These are phyloP conservation scores for Ganoderma sinense DNA, from an alignment of 1,284 basidiomycete genomes.

Conservation along the genomic window DNA sequence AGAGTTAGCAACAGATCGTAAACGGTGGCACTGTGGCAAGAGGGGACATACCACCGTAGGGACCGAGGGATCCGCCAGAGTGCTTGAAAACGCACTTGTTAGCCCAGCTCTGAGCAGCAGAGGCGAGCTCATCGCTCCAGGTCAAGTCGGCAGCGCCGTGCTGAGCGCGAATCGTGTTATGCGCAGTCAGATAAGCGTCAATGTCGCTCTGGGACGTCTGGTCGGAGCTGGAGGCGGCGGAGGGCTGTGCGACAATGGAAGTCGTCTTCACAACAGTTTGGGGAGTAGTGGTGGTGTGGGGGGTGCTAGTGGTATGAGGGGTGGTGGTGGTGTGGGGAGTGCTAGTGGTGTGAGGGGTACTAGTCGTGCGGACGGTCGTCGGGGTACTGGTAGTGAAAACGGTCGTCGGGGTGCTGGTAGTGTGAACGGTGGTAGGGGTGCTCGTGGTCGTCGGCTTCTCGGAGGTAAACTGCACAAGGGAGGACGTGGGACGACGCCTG, in stretches of 20 bases:
- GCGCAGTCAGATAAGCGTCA: slow-evolving; percentile 55
- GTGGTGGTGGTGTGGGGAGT: slow-evolving; percentile 17
- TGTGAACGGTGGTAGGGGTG: slow-evolving; percentile 10
- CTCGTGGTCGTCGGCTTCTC: slow-evolving; percentile 24
- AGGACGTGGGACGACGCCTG: slow-evolving; percentile 6
- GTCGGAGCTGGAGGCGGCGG: slow-evolving; percentile 4
- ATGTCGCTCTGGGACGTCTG: slow-evolving; percentile 41
- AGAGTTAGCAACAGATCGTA: background rate
- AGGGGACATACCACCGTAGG: slow-evolving; percentile 58
- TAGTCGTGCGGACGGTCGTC: slow-evolving; percentile 22
- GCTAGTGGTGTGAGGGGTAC: slow-evolving; percentile 18
- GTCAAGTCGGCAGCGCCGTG: slow-evolving; percentile 66
- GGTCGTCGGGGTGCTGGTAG: slow-evolving; percentile 21
- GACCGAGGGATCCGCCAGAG: slow-evolving; percentile 67
- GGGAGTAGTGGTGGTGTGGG: slow-evolving; percentile 16
- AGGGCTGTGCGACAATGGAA: background rate
- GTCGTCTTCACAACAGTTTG: slow-evolving; percentile 14
- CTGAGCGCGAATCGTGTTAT: slow-evolving; percentile 65
- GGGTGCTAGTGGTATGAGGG: slow-evolving; percentile 22
- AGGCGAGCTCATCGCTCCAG: slow-evolving; percentile 64
- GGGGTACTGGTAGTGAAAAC: slow-evolving; percentile 16
- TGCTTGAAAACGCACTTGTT: slow-evolving; percentile 68
- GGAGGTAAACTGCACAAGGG: slow-evolving; percentile 30
- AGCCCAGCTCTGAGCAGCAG: slow-evolving; percentile 70
- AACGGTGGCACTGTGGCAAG: background rate